Evolutionary conservation across 345 rosid genomes (phyloP), one percentile per base, ranked within the genome.

Genomic region (Atalantia buxifolia): DNA sequence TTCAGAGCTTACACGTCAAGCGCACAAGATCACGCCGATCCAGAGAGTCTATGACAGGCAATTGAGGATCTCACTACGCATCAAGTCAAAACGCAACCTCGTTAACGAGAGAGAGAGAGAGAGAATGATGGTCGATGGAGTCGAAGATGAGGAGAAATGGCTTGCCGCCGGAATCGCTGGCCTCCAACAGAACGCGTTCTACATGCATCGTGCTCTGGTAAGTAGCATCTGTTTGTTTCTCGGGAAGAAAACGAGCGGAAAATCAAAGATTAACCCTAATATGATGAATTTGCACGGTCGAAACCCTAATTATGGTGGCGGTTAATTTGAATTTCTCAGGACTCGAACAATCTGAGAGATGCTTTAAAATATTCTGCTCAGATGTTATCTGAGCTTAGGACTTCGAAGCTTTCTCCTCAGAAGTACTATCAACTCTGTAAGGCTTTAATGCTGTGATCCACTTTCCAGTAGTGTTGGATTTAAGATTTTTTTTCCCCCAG

Each of bases 131-230:
- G 86, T 91, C 18, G 92, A 89, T 79, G 98, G 92, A 71, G 89
- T 85, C n/a, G 98, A 94, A 74, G 97, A 92, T 81, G 98, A 94
- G 83, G 99, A 96, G 73, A 96, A 94, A 80, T 96, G 98, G 99
- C 94, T 96, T 81, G 90, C 98, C 50, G 97, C 98, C 9, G 92
- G 95, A 61, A 88, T 92, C 78, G 92, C 97, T 59, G 98, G 95
- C 82, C 97, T 96, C 78, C 98, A 96, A 78, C 99, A 96, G 82
- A 96, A 94, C 85, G 97, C 99, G 73, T 96, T 92, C 81, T 88
- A 86, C 90, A 96, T 96, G 98, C 98, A 96, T 79, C 99, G 99
- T 74, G 98, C 99, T 78, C 80, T 94, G 94, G 99, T 96, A 92
- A 85, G 53, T 40, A 28, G 9, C 68, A 33, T 59, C 57, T 62